Evolutionary conservation across 1,284 basidiomycete genomes (phyloP), one percentile per base, ranked within the genome.

Genomic region (Irpex sp.): DNA sequence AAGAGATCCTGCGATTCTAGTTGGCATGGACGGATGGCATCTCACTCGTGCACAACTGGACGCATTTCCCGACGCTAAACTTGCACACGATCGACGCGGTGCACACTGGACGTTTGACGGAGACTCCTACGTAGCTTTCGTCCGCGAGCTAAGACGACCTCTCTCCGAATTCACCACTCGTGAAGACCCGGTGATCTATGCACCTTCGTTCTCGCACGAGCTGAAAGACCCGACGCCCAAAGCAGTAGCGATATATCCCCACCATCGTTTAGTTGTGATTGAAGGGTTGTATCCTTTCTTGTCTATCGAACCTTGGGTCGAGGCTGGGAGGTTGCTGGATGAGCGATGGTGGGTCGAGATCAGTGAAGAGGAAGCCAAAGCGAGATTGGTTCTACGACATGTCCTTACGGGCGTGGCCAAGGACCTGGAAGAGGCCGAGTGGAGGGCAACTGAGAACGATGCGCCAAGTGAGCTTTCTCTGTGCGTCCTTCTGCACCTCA

Each of bases 11-110:
- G 71, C 71, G 49, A 73, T 89, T 43, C 81, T 89, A 19, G 82
- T 95, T 8, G 85, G 89, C 4, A 80, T 94, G 61, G 94, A 96
- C 71, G 94, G 94, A 11, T 96, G 93, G 93, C 93, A 96, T 74
- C 74, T 88, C 63, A 81, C 87, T 63, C 81, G 90, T 58, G 79
- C 84, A 15, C 80, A 90, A 72, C 81, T 92, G 53, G 83, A 90
- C 75, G 72, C 79, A 63, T 80, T 93, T 69, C 83, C 87, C 35
- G 85, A 94, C 70, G 86, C 92, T 0, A 78, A 85, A 66, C 79
- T 85, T 19, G 93, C 93, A 0, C 85, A 88, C 66, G 89, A 89
- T 67, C 76, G 84, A 15, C 79, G 87, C 17, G 92, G 90, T 5
- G 83, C 78, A n/a, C 88, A 90, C 69, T 92, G 88, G 88, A 90